Evolutionary conservation across 441 rosid genomes (phyloP).

Genomic region (Erodium moschatum): DNA sequence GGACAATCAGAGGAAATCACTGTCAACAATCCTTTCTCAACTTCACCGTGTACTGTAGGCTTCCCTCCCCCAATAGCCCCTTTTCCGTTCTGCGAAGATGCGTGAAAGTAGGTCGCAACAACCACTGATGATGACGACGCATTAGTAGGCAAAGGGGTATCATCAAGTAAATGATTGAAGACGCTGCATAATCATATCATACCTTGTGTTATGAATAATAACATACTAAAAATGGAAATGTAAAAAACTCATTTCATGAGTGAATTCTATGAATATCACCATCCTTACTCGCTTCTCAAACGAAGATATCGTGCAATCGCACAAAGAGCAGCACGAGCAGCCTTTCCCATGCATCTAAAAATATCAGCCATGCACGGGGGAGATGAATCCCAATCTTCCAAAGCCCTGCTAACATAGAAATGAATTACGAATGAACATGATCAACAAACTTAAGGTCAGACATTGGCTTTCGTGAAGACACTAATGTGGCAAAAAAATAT

Average conservation of each 20-base stretch:
- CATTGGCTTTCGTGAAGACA: too few species aligned
- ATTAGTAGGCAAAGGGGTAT: conserved; percentile 70
- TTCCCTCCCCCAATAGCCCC: conserved; percentile 63
- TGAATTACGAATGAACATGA: background rate
- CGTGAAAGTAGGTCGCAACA: conserved; percentile 55
- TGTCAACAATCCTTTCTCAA: conserved; percentile 85
- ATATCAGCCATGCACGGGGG: conserved; percentile 95
- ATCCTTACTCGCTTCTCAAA: conserved; percentile 84
- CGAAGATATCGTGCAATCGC: conserved; percentile 89
- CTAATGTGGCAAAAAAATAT: too few species aligned
- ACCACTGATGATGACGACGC: conserved; percentile 85
- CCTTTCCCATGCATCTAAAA: conserved; percentile 86
- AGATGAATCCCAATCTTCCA: conserved; percentile 83
- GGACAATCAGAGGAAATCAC: conserved; percentile 69
- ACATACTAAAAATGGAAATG: conserved; percentile 15
- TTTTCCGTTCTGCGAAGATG: conserved; percentile 63
- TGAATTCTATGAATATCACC: conserved; percentile 14
- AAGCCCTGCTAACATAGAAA: conserved; percentile 36
- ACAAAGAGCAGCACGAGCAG: conserved; percentile 76
- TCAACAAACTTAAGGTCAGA: background rate
- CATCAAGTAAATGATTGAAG: conserved; percentile 84
- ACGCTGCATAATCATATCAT: conserved; percentile 43
- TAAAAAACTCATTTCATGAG: background rate
- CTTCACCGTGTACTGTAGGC: conserved; percentile 45
- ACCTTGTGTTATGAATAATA: background rate